Conservation (phyloP, 2,329 filamentous ascomycete species). For the Phoma sp. region DNA sequence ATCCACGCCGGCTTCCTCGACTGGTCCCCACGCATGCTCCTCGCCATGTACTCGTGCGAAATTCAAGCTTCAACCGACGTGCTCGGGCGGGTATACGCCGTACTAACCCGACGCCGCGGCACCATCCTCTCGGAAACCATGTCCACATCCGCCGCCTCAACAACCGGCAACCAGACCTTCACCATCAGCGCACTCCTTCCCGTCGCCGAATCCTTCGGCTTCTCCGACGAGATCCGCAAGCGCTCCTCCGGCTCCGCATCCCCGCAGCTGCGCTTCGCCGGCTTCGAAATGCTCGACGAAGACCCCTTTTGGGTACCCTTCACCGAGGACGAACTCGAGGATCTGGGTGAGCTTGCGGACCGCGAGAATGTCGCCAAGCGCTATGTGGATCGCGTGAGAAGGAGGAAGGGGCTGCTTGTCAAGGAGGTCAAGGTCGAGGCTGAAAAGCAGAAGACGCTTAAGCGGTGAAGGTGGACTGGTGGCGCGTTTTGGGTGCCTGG, state of each 20-base stretch:
- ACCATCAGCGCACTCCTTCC: slow-evolving; percentile 88
- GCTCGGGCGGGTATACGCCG: slow-evolving; percentile 91
- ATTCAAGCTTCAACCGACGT: slow-evolving; percentile 97
- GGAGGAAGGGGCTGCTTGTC: slow-evolving; percentile 86
- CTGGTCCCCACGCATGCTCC: slow-evolving; percentile 92
- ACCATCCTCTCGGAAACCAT: slow-evolving; percentile 88
- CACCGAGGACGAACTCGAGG: slow-evolving; percentile 95
- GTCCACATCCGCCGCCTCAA: slow-evolving; percentile 94
- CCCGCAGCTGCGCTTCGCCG: slow-evolving; percentile 91
- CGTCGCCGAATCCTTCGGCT: slow-evolving; percentile 94
- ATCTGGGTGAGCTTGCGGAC: slow-evolving; percentile 91
- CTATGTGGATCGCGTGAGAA: slow-evolving; percentile 90
- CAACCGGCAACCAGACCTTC: slow-evolving; percentile 91
- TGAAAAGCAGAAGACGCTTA: slow-evolving; percentile 85
- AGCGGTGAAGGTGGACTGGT: slow-evolving; percentile 53
- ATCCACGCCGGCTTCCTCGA: slow-evolving; percentile 88
- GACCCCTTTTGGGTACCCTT: slow-evolving; percentile 98
- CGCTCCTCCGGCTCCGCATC: slow-evolving; percentile 87
- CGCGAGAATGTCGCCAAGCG: slow-evolving; percentile 94
- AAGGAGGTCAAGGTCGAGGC: slow-evolving; percentile 77
- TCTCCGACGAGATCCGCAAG: slow-evolving; percentile 95
- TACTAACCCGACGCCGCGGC: slow-evolving; percentile 93
- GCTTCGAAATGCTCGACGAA: slow-evolving; percentile 90
- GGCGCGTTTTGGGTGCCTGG: slow-evolving; percentile 12
- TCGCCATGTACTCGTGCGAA: slow-evolving; percentile 98